Evolutionary conservation across 139 green algal genomes (phyloP).

Genomic region (Chlorella sp.): DNA sequence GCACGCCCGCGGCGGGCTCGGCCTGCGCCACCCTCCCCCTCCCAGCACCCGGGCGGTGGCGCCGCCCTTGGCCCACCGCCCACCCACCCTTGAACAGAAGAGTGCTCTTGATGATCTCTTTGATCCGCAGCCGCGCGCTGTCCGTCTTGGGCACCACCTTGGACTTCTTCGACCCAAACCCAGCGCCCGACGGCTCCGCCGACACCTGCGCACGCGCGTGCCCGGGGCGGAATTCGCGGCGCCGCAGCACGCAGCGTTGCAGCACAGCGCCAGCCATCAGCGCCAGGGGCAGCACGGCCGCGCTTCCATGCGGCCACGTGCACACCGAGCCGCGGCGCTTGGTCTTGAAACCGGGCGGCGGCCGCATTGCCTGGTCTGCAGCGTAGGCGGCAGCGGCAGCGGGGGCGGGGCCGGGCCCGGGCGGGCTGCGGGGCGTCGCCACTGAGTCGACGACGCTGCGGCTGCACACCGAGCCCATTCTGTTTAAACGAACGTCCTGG

Average conservation of each 20-base stretch:
- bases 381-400: no score
- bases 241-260: not conserved
- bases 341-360: not conserved
- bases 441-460: no score
- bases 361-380: no score
- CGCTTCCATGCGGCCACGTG: not conserved
- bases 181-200: conserved; percentile 2
- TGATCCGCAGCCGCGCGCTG: not conserved
- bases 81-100: conserved; percentile 26
- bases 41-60: not conserved
- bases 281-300: not conserved
- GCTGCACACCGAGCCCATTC: no score
- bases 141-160: not conserved
- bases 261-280: not conserved
- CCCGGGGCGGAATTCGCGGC: not conserved
- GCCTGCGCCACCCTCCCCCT: not conserved
- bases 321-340: conserved; percentile 20
- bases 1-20: not conserved
- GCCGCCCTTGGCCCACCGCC: no score
- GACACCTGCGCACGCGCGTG: conserved; percentile 15
- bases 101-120: conserved; percentile 14
- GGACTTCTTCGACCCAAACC: not conserved
- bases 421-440: no score
- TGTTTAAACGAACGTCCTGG: no score
- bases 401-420: no score